A percentile compares a stretch with the other conserved stretches of the same genome.
phyloP scores from a whole-genome alignment of 306 rosid genomes.

The Prunus kanzakura region DNA sequence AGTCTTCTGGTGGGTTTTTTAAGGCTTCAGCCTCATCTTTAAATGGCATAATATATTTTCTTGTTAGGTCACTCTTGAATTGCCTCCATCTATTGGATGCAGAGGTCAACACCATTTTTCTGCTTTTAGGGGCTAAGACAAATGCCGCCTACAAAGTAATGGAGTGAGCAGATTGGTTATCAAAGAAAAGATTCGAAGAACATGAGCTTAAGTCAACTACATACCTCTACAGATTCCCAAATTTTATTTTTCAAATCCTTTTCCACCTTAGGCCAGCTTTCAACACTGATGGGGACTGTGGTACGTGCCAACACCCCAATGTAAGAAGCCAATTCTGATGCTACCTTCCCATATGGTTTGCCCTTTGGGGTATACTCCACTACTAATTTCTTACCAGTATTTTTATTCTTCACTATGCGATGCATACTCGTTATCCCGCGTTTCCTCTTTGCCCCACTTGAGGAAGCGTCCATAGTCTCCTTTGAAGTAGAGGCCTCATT shows the following conservation, averaged over 20 bases:
- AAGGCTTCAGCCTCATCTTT: constrained; percentile 8
- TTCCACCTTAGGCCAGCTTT: constrained; percentile 20
- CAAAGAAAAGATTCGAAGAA: neutral
- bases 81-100: constrained; percentile 17
- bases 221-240: constrained; percentile 10
- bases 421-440: constrained; percentile 3
- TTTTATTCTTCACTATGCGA: neutral
- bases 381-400: constrained; percentile 10
- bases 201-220: neutral
- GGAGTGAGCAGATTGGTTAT: neutral
- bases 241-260: constrained; percentile 3
- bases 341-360: constrained; percentile 8
- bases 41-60: constrained; percentile 1
- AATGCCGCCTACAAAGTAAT: constrained; percentile 4
- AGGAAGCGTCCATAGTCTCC: neutral
- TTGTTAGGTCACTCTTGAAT: constrained; percentile 13
- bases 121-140: neutral
- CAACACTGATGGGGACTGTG: constrained; percentile 2
- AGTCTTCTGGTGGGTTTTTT: constrained; percentile 10
- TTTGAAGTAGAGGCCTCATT: constrained; percentile 5
- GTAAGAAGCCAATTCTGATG: constrained; percentile 9
- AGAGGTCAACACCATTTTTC: neutral
- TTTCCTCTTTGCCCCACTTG: neutral
- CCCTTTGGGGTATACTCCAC: constrained; percentile 11
- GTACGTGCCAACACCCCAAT: constrained; percentile 2